phyloP scores from a whole-genome alignment of 768 basidiomycete genomes.

The Hortiboletus campestris region DNA sequence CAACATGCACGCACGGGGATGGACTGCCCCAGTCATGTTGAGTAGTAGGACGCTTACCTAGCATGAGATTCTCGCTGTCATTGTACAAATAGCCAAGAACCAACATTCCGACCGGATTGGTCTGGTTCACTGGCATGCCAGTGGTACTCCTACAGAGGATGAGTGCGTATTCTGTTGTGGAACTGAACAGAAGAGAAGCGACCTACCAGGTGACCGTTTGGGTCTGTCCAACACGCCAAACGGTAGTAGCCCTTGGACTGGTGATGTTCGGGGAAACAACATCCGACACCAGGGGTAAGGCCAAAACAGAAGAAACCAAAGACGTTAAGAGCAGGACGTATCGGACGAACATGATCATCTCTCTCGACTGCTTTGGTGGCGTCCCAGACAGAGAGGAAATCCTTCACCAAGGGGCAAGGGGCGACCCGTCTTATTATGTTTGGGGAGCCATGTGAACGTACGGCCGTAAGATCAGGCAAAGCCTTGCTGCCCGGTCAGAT shows the following conservation, averaged over 20 bases:
- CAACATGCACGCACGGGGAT: neutral
- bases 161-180: constrained; percentile 33
- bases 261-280: constrained; percentile 49
- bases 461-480: constrained; percentile 11
- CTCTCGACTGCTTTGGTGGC: constrained; percentile 5
- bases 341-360: constrained; percentile 26
- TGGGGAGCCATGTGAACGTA: constrained; percentile 22
- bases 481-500: neutral
- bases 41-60: constrained; percentile 22
- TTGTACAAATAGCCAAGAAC: constrained; percentile 25
- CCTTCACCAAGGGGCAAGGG: neutral
- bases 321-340: constrained; percentile 22
- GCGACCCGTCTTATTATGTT: constrained; percentile 16
- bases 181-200: neutral
- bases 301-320: constrained; percentile 19
- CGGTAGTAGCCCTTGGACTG: constrained; percentile 38
- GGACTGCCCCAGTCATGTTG: neutral
- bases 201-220: constrained; percentile 53
- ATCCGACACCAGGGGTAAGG: constrained; percentile 37
- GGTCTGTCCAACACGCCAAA: constrained; percentile 45
- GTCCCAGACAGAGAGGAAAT: constrained; percentile 17
- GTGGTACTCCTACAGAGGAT: constrained; percentile 24
- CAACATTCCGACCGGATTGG: constrained; percentile 33
- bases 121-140: constrained; percentile 26
- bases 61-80: constrained; percentile 33